These are phyloP conservation scores for Endotrypanum monterogeii DNA, from an alignment of 208 protist species.

Conservation along the genomic window DNA sequence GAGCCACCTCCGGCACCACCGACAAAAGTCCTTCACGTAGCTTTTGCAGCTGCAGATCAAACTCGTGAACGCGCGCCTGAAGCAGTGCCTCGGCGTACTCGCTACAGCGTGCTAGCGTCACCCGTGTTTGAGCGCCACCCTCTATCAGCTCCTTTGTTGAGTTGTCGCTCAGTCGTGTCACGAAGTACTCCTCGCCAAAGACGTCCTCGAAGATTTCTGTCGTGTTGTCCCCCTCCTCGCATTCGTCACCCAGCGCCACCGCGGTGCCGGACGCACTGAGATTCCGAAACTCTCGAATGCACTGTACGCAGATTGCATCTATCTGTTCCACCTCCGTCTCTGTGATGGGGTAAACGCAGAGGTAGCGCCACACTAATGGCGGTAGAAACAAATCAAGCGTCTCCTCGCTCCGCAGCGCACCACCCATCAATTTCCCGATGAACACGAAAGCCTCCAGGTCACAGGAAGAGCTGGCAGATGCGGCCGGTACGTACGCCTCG, in stretches of 20 bases:
- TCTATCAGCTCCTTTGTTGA: conserved; percentile 75
- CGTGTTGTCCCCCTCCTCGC: conserved; percentile 18
- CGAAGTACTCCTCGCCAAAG: conserved; percentile 88
- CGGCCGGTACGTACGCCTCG: conserved; percentile 89
- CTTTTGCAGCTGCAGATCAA: conserved; percentile 64
- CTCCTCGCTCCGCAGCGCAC: conserved; percentile 89
- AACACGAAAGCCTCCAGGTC: conserved; percentile 87
- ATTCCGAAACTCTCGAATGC: conserved; percentile 77
- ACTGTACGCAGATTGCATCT: conserved; percentile 87
- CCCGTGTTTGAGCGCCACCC: conserved; percentile 50
- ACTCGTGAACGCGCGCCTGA: conserved; percentile 81
- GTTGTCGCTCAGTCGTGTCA: conserved; percentile 82
- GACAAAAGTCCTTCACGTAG: conserved; percentile 86
- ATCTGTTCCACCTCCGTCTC: conserved; percentile 76
- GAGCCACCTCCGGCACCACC: conserved; percentile 84
- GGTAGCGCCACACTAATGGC: conserved; percentile 90
- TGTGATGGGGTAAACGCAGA: conserved; percentile 67
- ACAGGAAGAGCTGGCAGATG: conserved; percentile 49
- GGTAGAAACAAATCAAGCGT: conserved; percentile 92
- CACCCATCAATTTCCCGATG: conserved; percentile 95
- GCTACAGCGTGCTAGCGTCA: conserved; percentile 73
- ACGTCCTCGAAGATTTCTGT: conserved; percentile 75
- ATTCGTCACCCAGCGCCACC: background rate
- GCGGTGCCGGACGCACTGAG: conserved; percentile 31
- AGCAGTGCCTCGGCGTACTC: conserved; percentile 84